Conservation (phyloP, 2,329 filamentous ascomycete genomes). For the Claviceps purpurea region DNA sequence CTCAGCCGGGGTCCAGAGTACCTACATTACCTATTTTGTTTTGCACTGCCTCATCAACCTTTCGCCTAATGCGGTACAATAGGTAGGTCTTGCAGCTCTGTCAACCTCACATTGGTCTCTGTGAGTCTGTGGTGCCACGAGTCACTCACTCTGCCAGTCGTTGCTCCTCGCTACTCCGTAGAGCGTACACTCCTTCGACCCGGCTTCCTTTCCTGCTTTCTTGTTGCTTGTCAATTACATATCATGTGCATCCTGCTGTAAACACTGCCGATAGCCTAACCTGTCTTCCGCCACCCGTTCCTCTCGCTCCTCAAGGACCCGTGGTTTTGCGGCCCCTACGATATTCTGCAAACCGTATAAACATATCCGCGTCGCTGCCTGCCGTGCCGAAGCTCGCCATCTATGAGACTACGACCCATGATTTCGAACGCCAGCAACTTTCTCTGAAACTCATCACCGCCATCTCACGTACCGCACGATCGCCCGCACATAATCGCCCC, state of each 20-base stretch:
- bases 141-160: not conserved
- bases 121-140: not conserved
- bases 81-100: not conserved
- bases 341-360: not conserved
- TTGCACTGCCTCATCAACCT: constrained; percentile 5
- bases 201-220: not conserved
- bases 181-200: not conserved
- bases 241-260: not conserved
- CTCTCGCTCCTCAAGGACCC: not conserved
- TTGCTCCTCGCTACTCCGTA: not conserved
- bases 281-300: not conserved
- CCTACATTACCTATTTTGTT: not conserved
- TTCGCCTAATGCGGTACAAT: not conserved
- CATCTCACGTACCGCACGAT: not conserved
- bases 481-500: constrained; percentile 6
- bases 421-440: not conserved
- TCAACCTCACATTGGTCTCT: not conserved
- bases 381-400: not conserved
- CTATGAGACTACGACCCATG: not conserved
- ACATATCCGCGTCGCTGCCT: not conserved
- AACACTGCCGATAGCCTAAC: not conserved
- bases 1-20: not conserved
- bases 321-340: not conserved
- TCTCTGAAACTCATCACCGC: not conserved
- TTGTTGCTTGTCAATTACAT: not conserved